Conservation (phyloP, 2,329 filamentous ascomycete species). For the Neonectria neomacrospora region DNA sequence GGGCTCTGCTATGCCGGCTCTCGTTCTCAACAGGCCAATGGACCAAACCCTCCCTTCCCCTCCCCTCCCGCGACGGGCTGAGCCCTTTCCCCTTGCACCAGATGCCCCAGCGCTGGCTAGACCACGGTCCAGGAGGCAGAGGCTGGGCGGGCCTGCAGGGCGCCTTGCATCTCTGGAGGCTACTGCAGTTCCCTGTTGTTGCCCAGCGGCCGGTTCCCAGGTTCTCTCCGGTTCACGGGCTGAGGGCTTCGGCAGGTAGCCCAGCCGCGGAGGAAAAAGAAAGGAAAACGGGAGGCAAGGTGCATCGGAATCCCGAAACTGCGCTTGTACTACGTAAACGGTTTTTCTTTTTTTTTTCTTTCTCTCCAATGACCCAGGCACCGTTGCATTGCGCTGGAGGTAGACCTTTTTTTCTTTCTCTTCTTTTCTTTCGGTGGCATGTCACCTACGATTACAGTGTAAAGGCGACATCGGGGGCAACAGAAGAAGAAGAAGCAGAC, state of each 20-base stretch:
- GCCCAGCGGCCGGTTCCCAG: constrained; percentile 7
- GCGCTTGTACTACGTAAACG: constrained; percentile 3
- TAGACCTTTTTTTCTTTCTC: constrained; percentile 3
- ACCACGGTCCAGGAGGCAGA: constrained; percentile 30
- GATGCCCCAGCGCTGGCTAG: constrained; percentile 31
- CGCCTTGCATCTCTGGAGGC: constrained; percentile 12
- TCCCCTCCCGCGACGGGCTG: constrained; percentile 2
- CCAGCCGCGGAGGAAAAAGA: constrained; percentile 11
- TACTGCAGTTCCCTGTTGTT: constrained; percentile 23
- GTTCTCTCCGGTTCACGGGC: constrained; percentile 16
- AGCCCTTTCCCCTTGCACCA: constrained; percentile 37
- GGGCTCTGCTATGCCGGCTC: not conserved
- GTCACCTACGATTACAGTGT: constrained; percentile 19
- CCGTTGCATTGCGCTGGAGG: constrained; percentile 20
- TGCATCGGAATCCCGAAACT: constrained; percentile 11
- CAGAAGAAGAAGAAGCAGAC: constrained; percentile 2
- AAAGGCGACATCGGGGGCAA: constrained; percentile 21
- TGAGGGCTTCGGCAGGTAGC: constrained; percentile 4
- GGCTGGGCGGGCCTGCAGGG: constrained; percentile 33
- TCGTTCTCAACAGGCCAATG: not conserved
- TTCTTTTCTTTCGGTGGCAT: constrained; percentile 12
- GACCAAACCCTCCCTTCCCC: constrained; percentile 2
- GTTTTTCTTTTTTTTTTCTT: too few species aligned
- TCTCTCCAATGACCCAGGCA: not conserved
- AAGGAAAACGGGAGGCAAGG: constrained; percentile 4